Base-by-base conservation (phyloP, 345 rosid species). In the Ailanthus altissimus region DNA sequence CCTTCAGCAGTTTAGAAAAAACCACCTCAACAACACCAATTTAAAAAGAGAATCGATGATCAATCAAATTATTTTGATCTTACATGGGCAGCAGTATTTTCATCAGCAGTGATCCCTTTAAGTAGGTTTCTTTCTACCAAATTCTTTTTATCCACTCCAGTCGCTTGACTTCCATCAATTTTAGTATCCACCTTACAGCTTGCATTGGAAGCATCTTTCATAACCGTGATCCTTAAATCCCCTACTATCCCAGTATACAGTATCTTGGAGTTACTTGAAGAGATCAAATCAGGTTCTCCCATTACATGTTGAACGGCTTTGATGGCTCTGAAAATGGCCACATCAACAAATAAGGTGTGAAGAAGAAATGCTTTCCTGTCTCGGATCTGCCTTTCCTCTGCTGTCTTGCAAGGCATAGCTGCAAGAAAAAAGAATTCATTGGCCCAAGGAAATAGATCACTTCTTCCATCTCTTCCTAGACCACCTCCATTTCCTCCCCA, bases 401-500 rank as follows among this genome's bases (percentile, higher is more conserved):
- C 87, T 72, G 97, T 91, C 78, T 91, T 86, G 86, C 97, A 88
- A 75, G 97, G 97, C 98, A 96, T 96, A 28, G 95, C 88, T 28
- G 95, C 89, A 75, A 96, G 75, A 81, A 82, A 91, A 54, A 81
- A 80, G 81, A 96, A 96, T 62, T 93, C 95, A 56, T 84, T 81
- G 59, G 93, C 88, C 98, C 98, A 94, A 75, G 97, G 97, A 53
- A 92, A 81, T 85, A 87, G 82, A 81, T 94, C 97, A 72, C 80
- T 84, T 73, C 80, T 86, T 57, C 91, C 91, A 78, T 94, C 93
- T 86, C 94, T 90, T 73, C 97, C 98, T 74, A 88, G 91, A 72
- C 97, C 98, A 69, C 99, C 99, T 78, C 98, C 95, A 77, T 89
- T 88, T 66, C 99, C 99, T 73, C 93, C 97, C 99, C 97, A 96